phyloP scores from a whole-genome alignment of 768 basidiomycete species.

The Pisolithus orientalis region DNA sequence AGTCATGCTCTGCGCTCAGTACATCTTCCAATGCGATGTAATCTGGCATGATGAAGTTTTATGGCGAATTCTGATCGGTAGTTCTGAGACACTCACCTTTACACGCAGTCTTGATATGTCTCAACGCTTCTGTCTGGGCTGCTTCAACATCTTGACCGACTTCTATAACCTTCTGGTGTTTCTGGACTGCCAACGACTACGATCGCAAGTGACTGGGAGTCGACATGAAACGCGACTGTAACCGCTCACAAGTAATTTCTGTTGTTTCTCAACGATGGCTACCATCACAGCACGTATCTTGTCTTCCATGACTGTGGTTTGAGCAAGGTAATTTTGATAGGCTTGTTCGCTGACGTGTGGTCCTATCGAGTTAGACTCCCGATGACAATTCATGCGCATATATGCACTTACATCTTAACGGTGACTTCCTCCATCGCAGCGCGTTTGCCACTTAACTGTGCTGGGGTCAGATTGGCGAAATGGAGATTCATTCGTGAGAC shows the following conservation, averaged over 20 bases:
- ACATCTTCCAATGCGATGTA: not conserved
- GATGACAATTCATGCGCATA: constrained; percentile 1
- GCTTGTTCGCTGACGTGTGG: constrained; percentile 13
- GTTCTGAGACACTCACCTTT: constrained; percentile 11
- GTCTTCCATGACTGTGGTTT: constrained; percentile 21
- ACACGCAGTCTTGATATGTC: constrained; percentile 12
- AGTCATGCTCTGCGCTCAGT: not conserved
- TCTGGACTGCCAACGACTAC: constrained; percentile 22
- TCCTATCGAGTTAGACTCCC: not conserved
- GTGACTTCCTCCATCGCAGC: constrained; percentile 13
- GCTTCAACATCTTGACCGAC: constrained; percentile 18
- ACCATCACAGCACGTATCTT: constrained; percentile 21
- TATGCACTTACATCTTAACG: constrained; percentile 19
- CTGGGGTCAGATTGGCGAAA: not conserved
- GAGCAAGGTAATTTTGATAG: constrained; percentile 21
- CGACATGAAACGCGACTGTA: not conserved
- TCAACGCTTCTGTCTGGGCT: constrained; percentile 18
- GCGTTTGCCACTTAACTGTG: constrained; percentile 18
- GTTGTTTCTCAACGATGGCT: constrained; percentile 19
- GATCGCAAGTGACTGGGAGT: not conserved
- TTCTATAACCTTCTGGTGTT: constrained; percentile 22
- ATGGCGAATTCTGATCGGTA: not conserved
- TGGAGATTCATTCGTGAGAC: not conserved
- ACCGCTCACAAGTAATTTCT: constrained; percentile 19
- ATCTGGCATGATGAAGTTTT: not conserved